phyloP scores from a whole-genome alignment of 2,329 filamentous ascomycete genomes.

The Macrophomina phaseolina region DNA sequence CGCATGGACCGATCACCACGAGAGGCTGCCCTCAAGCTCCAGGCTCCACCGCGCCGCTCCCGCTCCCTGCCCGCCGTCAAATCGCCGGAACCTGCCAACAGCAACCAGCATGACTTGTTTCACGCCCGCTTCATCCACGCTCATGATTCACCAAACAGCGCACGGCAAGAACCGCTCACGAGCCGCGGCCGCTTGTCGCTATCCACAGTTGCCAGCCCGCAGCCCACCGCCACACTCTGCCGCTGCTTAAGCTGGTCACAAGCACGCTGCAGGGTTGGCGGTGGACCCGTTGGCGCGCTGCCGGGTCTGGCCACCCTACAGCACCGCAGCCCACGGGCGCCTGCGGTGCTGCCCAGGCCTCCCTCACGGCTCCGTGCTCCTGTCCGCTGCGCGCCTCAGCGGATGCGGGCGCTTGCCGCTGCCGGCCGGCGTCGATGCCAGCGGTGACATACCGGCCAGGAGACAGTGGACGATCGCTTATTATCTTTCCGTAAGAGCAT shows the following conservation, averaged over 20 bases:
- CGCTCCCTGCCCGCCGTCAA: constrained; percentile 23
- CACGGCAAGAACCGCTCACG: constrained; percentile 26
- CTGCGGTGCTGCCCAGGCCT: not conserved
- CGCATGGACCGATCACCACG: constrained; percentile 26
- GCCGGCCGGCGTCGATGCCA: constrained; percentile 4
- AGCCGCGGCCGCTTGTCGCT: constrained; percentile 1
- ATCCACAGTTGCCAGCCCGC: not conserved
- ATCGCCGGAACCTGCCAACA: constrained; percentile 24
- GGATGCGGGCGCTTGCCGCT: not conserved
- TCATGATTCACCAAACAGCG: constrained; percentile 26
- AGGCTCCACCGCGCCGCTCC: constrained; percentile 22
- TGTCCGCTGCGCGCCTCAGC: constrained; percentile 1
- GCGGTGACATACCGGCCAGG: constrained; percentile 13
- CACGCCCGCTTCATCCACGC: constrained; percentile 22
- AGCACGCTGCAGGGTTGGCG: constrained; percentile 16
- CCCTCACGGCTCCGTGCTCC: not conserved
- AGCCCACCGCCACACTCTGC: constrained; percentile 13
- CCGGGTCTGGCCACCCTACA: not conserved
- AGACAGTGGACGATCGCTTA: constrained; percentile 22
- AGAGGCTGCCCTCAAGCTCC: constrained; percentile 9
- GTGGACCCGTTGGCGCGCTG: constrained; percentile 14
- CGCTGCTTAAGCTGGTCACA: constrained; percentile 2
- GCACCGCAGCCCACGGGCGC: not conserved
- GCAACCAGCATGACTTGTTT: constrained; percentile 21
- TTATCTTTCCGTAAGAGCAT: constrained; percentile 21